Evolutionary conservation across 306 rosid species (phyloP), one percentile per base, ranked within the genome.

Genomic region (Comarum palustre): DNA sequence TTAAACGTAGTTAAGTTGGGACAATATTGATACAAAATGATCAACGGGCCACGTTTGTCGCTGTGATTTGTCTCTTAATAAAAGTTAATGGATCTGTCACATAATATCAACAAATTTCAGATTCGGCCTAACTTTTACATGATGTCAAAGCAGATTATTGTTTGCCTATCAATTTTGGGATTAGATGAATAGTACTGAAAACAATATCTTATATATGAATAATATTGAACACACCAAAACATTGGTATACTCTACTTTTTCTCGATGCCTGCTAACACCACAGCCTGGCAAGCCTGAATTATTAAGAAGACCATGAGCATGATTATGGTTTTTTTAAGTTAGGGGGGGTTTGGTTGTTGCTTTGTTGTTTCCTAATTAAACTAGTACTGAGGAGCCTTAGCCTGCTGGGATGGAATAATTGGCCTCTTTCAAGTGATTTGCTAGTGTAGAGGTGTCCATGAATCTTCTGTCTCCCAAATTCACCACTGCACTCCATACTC

Each of bases 211-310:
- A 58, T 58, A 61, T 61, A 29, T 60, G 22, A 8, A 62, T 34
- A 62, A 34, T 62, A 58, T 72, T 72, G 76, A 73, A 65, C 77
- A 73, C 73, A 73, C 87, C 76, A 42, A 82, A 79, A 86, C 90
- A 82, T 78, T 82, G 78, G 58, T 14, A 45, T 72, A 46, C 75
- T 77, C 72, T 85, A 84, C 74, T 82, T 77, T 74, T 9, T 41
- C 45, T 74, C 76, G 80, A 77, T 77, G 80, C 85, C 75, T 83
- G 80, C 85, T 67, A 82, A 79, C 86, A 80, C 84, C 87, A 92
- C 98, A 92, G 96, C 83, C 98, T 90, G 96, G 89, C 96, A 87
- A 79, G 69, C 79, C 82, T 80, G 85, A 90, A 88, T 93, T 82
- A 90, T 90, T 87, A 90, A 79, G 71, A 68, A 17, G 66, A 13